These are phyloP conservation scores for Alternaria incomplexa DNA, from an alignment of 2,329 filamentous ascomycete genomes.

Conservation along the genomic window DNA sequence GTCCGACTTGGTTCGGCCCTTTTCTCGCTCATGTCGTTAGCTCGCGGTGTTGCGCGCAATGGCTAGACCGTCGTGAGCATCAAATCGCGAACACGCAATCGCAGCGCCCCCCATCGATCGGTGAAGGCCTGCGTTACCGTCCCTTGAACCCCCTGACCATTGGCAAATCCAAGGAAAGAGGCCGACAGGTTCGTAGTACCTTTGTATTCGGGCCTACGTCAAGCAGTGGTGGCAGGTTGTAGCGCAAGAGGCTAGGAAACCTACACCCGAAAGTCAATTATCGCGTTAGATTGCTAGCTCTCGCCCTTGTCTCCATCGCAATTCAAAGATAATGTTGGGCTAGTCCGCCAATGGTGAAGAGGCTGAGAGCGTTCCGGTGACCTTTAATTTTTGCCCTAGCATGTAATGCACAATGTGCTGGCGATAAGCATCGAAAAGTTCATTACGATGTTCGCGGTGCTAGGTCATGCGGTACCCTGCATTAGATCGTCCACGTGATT, in stretches of 20 bases:
- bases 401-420: conserved; percentile 3
- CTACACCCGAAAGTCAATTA: not conserved
- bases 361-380: not conserved
- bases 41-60: not conserved
- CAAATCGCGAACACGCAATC: not conserved
- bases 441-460: not conserved
- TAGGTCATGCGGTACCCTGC: conserved; percentile 12
- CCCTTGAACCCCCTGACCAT: not conserved
- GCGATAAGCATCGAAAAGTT: not conserved
- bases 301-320: not conserved
- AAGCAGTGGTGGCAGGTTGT: not conserved
- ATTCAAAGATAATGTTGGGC: not conserved
- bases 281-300: not conserved
- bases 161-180: not conserved
- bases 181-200: not conserved
- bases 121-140: not conserved
- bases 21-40: not conserved
- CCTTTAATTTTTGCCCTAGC: not conserved
- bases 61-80: not conserved
- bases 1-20: not conserved
- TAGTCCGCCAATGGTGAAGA: not conserved
- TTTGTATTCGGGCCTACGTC: conserved; percentile 1
- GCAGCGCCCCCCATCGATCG: not conserved
- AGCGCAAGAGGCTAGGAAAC: not conserved
- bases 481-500: conserved; percentile 17